Percentiles rank a stretch among this genome's conserved stretches.
Conservation (phyloP, 2,329 filamentous ascomycete genomes). For the Cordyceps cateniannulata region DNA sequence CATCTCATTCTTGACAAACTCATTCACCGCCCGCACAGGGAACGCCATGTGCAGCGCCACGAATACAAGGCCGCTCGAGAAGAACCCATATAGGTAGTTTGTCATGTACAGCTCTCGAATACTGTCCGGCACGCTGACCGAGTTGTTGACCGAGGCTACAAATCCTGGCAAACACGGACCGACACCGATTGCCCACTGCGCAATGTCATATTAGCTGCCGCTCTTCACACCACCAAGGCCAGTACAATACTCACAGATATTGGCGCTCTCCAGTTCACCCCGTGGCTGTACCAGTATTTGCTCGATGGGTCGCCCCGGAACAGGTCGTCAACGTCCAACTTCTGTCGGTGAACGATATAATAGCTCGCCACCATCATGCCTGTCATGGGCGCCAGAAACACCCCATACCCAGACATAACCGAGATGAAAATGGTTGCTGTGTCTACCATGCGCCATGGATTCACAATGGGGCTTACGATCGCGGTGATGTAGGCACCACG, state of each 20-base stretch:
- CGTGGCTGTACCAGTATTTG: conserved; percentile 35
- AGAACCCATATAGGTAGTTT: conserved; percentile 33
- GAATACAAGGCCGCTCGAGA: conserved; percentile 27
- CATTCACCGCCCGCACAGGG: conserved; percentile 22
- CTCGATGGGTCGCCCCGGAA: conserved; percentile 24
- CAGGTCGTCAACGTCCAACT: conserved; percentile 30
- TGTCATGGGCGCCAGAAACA: conserved; percentile 33
- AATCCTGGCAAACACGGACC: conserved; percentile 37
- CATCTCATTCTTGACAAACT: conserved; percentile 22
- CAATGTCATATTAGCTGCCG: background rate
- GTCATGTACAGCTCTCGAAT: conserved; percentile 33
- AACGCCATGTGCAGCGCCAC: conserved; percentile 24
- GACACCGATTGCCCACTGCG: conserved; percentile 33
- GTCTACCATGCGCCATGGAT: conserved; percentile 33
- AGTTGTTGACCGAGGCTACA: conserved; percentile 30
- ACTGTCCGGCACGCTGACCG: conserved; percentile 27
- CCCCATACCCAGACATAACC: conserved; percentile 30
- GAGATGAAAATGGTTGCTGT: conserved; percentile 30
- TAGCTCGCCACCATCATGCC: conserved; percentile 34
- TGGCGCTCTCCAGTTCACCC: conserved; percentile 34
- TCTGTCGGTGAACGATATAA: conserved; percentile 25
- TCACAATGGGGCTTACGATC: conserved; percentile 29
- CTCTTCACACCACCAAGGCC: background rate
- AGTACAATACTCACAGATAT: conserved; percentile 27
- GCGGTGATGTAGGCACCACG: conserved; percentile 31